Conservation (phyloP, 108 stramenopile genomes). For the Aureococcus anophagefferens region DNA sequence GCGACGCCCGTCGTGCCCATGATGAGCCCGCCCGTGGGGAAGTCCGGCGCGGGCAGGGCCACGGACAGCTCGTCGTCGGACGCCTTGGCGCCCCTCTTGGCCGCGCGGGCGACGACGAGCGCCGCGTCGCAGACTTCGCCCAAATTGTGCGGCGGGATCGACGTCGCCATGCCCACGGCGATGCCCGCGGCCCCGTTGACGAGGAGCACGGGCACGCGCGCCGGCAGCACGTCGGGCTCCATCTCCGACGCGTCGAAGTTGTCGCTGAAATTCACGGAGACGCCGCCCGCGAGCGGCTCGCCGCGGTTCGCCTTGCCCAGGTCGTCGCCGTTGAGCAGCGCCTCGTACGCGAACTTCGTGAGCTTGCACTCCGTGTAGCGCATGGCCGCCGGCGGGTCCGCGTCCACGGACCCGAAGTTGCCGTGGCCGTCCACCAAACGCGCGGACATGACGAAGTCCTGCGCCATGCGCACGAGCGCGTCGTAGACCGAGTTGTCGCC, state of each 20-base stretch:
- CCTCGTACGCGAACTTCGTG: conserved; percentile 55
- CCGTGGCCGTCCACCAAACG: conserved; percentile 88
- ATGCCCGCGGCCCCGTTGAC: conserved; percentile 87
- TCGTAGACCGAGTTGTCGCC: conserved; percentile 90
- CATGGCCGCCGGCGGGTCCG: conserved; percentile 94
- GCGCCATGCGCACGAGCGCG: conserved; percentile 88
- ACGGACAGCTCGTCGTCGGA: conserved; percentile 57
- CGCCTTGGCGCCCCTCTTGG: background rate
- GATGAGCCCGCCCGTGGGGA: conserved; percentile 85
- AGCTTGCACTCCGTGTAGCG: conserved; percentile 89
- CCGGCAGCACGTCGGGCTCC: conserved; percentile 83
- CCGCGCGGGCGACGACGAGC: conserved; percentile 28
- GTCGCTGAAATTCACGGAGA: conserved; percentile 61
- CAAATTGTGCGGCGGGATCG: conserved; percentile 91
- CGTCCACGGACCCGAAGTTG: conserved; percentile 87
- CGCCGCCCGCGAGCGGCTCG: background rate
- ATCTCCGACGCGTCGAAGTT: conserved; percentile 89
- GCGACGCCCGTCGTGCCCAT: conserved; percentile 20
- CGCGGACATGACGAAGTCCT: conserved; percentile 69
- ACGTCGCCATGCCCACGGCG: conserved; percentile 94
- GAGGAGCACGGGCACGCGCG: conserved; percentile 74
- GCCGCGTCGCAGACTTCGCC: conserved; percentile 73
- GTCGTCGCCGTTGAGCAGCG: conserved; percentile 67
- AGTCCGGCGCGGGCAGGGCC: conserved; percentile 82
- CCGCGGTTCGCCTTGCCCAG: conserved; percentile 35